Evolutionary conservation across 176 grass and related monocot genomes (phyloP).

Genomic region (Rhynchospora breviuscula): DNA sequence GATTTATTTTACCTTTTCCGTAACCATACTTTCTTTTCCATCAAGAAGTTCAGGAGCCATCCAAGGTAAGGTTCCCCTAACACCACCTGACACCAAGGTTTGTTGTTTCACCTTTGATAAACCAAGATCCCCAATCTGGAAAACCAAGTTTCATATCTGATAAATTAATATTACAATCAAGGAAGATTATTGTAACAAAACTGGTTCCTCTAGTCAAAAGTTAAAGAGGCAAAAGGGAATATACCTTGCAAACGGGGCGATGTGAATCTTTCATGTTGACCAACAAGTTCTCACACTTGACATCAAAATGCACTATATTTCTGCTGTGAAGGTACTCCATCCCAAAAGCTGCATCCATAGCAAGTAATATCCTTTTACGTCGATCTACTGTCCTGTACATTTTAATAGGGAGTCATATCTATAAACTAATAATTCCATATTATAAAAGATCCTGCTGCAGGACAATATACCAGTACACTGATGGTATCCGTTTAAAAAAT

Average conservation of each 20-base stretch:
- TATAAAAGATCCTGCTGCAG: not conserved
- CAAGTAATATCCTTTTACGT: constrained; percentile 89
- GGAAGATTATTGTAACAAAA: not conserved
- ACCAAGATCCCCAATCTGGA: constrained; percentile 90
- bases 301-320: constrained; percentile 98
- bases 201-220: not conserved
- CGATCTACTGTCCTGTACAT: constrained; percentile 84
- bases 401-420: not conserved
- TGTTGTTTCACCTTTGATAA: constrained; percentile 99
- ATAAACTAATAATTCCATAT: not conserved
- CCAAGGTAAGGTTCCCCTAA: constrained; percentile 98
- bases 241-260: constrained; percentile 89
- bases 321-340: constrained; percentile 99
- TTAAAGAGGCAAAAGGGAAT: not conserved
- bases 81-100: constrained; percentile 93
- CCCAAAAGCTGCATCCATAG: constrained; percentile 96
- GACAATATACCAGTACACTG: not conserved
- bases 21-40: constrained; percentile 95
- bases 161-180: not conserved
- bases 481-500: not conserved
- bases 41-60: constrained; percentile 96
- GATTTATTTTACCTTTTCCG: constrained; percentile 68
- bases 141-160: constrained; percentile 24
- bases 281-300: constrained; percentile 93
- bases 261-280: constrained; percentile 98